A percentile compares a stretch with the other conserved stretches of the same genome.
phyloP scores from a whole-genome alignment of 805 yeast species.

The Wickerhamiella domercqiae region DNA sequence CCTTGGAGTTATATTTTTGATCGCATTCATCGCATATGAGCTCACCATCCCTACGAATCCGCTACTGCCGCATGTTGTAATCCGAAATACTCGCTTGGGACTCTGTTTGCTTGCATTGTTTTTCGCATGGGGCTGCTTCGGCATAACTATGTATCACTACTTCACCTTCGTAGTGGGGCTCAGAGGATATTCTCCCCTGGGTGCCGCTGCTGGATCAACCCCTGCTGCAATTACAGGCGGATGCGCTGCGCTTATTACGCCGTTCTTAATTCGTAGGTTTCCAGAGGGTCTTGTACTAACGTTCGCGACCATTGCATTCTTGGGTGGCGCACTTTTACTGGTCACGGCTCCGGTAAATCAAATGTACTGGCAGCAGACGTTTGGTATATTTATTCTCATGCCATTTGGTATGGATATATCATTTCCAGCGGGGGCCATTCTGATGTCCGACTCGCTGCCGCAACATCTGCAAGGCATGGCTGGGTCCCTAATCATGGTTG shows the following conservation, averaged over 20 bases:
- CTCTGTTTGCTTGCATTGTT: slow-evolving; percentile 34
- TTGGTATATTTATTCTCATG: slow-evolving; percentile 39
- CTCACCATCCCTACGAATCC: slow-evolving; percentile 52
- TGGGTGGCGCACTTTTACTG: slow-evolving; percentile 37
- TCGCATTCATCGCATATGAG: background rate
- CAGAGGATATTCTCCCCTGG: slow-evolving; percentile 33
- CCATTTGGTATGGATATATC: slow-evolving; percentile 68
- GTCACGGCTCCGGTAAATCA: slow-evolving; percentile 44
- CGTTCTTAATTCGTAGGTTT: slow-evolving; percentile 31
- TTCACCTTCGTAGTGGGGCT: slow-evolving; percentile 38
- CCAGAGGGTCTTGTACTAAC: slow-evolving; percentile 38
- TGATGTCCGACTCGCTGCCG: slow-evolving; percentile 45
- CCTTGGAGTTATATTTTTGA: slow-evolving; percentile 39
- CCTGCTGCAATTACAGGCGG: slow-evolving; percentile 40
- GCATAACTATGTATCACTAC: slow-evolving; percentile 54
- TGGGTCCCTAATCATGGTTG: slow-evolving; percentile 54
- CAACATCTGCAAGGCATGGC: slow-evolving; percentile 59
- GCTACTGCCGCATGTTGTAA: slow-evolving; percentile 25
- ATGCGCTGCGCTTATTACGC: slow-evolving; percentile 39
- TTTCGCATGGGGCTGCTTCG: slow-evolving; percentile 68
- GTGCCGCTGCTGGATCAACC: slow-evolving; percentile 31
- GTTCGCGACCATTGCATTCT: slow-evolving; percentile 38
- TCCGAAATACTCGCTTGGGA: slow-evolving; percentile 30
- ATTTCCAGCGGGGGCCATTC: slow-evolving; percentile 56
- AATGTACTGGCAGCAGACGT: slow-evolving; percentile 40